phyloP scores from a whole-genome alignment of 805 yeast species.

The Yamadazyma nakazawae region DNA sequence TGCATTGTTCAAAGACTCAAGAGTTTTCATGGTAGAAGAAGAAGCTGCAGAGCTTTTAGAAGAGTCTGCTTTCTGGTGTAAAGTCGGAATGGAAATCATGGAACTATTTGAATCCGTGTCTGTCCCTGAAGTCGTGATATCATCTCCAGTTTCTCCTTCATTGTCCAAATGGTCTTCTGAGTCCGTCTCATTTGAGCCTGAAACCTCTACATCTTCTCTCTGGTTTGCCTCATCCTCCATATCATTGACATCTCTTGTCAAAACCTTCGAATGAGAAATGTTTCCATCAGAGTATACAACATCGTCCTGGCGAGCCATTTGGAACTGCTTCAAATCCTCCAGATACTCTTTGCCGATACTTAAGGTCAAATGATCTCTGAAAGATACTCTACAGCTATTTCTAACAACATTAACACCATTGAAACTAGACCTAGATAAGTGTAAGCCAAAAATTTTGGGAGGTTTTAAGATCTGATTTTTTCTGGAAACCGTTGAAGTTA shows the following conservation, averaged over 20 bases:
- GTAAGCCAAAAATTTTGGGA: conserved; percentile 75
- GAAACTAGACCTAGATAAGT: conserved; percentile 79
- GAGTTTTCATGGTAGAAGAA: conserved; percentile 13
- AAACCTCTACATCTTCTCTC: conserved; percentile 36
- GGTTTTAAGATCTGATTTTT: conserved; percentile 57
- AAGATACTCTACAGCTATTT: conserved; percentile 69
- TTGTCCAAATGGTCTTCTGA: conserved; percentile 19
- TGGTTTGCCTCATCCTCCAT: conserved; percentile 34
- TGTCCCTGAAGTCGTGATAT: conserved; percentile 21
- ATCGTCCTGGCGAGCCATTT: conserved; percentile 20
- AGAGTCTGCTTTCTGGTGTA: conserved; percentile 6
- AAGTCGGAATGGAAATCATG: conserved; percentile 14
- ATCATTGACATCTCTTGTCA: conserved; percentile 28
- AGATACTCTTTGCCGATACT: conserved; percentile 44
- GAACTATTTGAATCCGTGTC: conserved; percentile 16
- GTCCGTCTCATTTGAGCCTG: conserved; percentile 24
- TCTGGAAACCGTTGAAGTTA: conserved; percentile 67
- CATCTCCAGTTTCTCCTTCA: conserved; percentile 16
- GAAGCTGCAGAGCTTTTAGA: conserved; percentile 12
- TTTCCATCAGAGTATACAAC: conserved; percentile 11
- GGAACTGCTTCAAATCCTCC: conserved; percentile 35
- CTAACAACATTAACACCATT: conserved; percentile 64
- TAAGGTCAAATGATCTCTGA: conserved; percentile 53
- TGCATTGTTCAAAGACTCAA: conserved; percentile 32
- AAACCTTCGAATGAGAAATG: conserved; percentile 20